These are phyloP conservation scores for Candida berthetii DNA, from an alignment of 805 yeast species.

Conservation along the genomic window DNA sequence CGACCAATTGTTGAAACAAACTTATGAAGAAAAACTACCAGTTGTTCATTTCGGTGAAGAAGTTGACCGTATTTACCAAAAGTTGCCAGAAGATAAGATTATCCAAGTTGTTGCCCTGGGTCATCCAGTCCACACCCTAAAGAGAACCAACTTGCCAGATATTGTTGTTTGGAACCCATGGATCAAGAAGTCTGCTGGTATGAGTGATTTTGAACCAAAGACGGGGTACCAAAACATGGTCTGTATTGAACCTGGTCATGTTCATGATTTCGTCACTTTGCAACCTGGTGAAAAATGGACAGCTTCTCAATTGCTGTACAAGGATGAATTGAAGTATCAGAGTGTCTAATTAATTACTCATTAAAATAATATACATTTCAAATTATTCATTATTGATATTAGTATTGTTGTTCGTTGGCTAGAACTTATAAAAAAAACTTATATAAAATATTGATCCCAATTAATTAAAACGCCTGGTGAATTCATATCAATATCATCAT, in stretches of 20 bases:
- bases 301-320: conserved; percentile 55
- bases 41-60: conserved; percentile 70
- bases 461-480: background rate
- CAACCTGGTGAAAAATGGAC: conserved; percentile 72
- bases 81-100: conserved; percentile 44
- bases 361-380: too few species aligned
- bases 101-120: conserved; percentile 70
- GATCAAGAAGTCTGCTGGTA: conserved; percentile 72
- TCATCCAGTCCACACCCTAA: conserved; percentile 60
- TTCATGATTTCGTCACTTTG: conserved; percentile 57
- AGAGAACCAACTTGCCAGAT: conserved; percentile 56
- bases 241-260: conserved; percentile 93
- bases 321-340: conserved; percentile 58
- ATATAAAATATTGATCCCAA: too few species aligned
- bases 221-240: conserved; percentile 81
- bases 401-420: background rate
- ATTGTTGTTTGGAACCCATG: conserved; percentile 98
- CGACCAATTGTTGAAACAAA: conserved; percentile 67
- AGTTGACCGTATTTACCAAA: conserved; percentile 77
- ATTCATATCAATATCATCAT: background rate
- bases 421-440: background rate
- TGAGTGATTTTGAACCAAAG: conserved; percentile 88
- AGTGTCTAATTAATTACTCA: conserved; percentile 26
- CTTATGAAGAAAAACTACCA: conserved; percentile 69
- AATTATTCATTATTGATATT: too few species aligned